Evolutionary conservation across 345 rosid genomes (phyloP).

Genomic region (Psidium friedrichsthalianum): DNA sequence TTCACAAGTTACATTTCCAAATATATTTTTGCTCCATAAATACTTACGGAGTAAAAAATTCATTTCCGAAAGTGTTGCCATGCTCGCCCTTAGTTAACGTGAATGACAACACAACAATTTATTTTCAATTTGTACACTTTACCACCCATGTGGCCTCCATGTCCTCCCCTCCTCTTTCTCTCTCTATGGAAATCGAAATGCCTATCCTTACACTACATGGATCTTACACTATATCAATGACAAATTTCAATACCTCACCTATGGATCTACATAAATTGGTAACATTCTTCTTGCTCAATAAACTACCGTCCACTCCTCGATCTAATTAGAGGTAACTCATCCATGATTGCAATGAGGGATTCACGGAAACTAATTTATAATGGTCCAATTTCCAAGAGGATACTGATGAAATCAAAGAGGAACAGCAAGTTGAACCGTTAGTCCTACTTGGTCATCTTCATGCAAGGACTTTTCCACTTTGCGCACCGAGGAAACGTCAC

Average conservation of each 20-base stretch:
- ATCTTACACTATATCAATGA: neutral
- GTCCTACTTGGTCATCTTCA: neutral
- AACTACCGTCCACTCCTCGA: neutral
- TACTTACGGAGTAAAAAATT: no score
- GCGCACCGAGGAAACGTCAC: neutral
- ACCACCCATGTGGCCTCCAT: neutral
- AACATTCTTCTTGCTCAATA: neutral
- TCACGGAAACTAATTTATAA: neutral
- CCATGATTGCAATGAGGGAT: neutral
- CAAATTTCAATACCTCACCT: neutral
- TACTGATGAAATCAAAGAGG: neutral
- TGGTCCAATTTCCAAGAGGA: neutral
- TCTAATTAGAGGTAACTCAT: neutral
- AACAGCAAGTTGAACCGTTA: neutral
- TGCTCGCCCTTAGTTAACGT: neutral
- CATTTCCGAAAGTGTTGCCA: no score
- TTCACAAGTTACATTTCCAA: no score
- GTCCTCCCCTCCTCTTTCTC: neutral
- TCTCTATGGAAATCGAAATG: neutral
- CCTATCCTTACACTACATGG: neutral
- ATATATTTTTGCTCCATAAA: no score
- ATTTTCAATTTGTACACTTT: neutral
- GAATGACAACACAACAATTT: neutral
- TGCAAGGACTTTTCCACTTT: neutral
- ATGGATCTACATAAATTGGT: neutral